phyloP scores from a whole-genome alignment of 2,329 filamentous ascomycete genomes.

The Claviceps monticola region DNA sequence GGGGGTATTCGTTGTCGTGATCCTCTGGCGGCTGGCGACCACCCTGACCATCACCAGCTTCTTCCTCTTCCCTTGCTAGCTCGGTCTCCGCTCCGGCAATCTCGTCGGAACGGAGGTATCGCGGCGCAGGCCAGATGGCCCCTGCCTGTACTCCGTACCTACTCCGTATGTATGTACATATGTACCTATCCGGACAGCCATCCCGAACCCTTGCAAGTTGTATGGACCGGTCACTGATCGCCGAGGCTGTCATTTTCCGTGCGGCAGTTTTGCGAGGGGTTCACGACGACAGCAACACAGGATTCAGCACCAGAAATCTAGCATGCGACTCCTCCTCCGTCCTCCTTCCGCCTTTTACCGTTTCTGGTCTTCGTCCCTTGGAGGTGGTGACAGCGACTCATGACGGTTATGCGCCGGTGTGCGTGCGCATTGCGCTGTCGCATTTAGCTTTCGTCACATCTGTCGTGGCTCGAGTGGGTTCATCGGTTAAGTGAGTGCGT shows the following conservation, averaged over 20 bases:
- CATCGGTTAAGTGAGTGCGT: neutral
- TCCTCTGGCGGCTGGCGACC: neutral
- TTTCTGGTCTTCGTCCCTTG: neutral
- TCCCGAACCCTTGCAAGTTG: neutral
- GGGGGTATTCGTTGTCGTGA: neutral
- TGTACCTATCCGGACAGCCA: neutral
- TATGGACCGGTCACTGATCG: neutral
- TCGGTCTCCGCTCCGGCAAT: neutral
- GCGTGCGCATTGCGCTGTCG: neutral
- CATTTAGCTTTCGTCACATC: neutral
- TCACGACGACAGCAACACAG: neutral
- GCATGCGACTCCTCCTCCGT: neutral
- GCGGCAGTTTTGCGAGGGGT: neutral
- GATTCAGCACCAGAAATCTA: neutral
- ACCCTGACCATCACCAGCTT: neutral
- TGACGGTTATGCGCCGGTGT: neutral
- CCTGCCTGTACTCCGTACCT: too few relatives aligned
- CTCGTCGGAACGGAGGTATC: neutral
- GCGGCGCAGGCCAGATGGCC: neutral
- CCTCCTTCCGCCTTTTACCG: neutral
- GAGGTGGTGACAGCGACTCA: neutral
- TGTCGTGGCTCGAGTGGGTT: neutral
- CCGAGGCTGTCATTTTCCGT: neutral
- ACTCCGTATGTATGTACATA: too few relatives aligned
- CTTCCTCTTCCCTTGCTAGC: neutral